Base-by-base conservation (phyloP, 2,329 filamentous ascomycete genomes). In the Sporothrix sp. region DNA sequence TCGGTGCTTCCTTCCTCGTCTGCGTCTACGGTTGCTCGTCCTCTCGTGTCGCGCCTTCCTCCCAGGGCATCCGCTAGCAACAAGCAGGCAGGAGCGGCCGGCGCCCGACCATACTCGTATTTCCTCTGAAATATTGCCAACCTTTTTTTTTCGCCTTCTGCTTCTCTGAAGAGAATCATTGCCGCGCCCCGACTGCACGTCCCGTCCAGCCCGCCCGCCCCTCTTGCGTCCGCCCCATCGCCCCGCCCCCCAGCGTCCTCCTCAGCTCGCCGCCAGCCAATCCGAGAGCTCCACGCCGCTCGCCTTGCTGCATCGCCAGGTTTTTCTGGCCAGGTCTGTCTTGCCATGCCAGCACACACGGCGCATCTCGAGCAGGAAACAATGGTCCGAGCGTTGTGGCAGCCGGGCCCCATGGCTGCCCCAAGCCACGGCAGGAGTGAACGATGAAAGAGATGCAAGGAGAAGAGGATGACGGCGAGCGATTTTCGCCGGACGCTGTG, bases 251-350 rank as follows among this genome's bases (percentile, higher is more conserved):
- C 46, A 42, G 14, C 35, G 7, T n/a, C 18, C 14, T 37, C 45
- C 42, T 38, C 38, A 35, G 20, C 21, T 28, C 10, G 45, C 48
- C 46, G 33, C 25, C 52, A 50, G 51, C 56, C 56, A 57, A 57
- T 57, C 52, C 50, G 2, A 20, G 44, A 23, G 27, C 51, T 56
- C 52, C 56, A 57, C 56, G 56, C 56, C 18, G 20, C 39, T 35
- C 47, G 7, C 33, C 16, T 18, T 10, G 25, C 14, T 45, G 43
- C 43, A 23, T 32, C 50, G 20, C n/a, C 48, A 27, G 43, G 36
- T 47, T 38, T 44, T 44, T 16, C 23, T 45, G 20, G 25, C 10
- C 25, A 6, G 6, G 25, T 10, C 25, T 28, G 25, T 28, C 25
- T 28, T 28, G 25, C 25, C 25, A 33, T 56, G 52, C 50, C 54